Conservation (phyloP, 2,329 filamentous ascomycete species). For the Exophiala dermatitidis region DNA sequence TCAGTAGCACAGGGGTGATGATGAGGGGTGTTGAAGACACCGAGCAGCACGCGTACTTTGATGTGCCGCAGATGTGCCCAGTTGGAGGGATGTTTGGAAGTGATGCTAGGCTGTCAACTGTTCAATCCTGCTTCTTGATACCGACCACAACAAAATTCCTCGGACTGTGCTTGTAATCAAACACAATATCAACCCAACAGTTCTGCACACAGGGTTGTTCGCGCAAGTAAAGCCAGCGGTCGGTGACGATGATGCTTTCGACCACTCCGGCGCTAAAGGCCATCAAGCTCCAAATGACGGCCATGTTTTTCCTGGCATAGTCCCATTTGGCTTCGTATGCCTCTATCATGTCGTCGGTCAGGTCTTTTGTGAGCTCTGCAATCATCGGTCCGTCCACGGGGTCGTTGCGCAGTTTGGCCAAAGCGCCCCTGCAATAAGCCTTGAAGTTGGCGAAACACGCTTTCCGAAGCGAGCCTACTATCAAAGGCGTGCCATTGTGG, state of each 20-base stretch:
- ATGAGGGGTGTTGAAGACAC: too few relatives aligned
- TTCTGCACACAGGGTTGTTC: constrained; percentile 69
- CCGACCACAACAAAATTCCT: constrained; percentile 90
- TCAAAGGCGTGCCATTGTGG: constrained; percentile 61
- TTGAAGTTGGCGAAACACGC: constrained; percentile 67
- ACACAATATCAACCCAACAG: constrained; percentile 89
- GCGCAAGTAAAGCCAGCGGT: constrained; percentile 78
- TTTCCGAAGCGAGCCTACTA: constrained; percentile 79
- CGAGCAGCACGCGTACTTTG: too few relatives aligned
- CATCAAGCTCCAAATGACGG: constrained; percentile 89
- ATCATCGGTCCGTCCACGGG: constrained; percentile 56
- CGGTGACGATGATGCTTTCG: constrained; percentile 82
- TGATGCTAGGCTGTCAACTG: too few relatives aligned
- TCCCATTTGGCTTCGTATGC: constrained; percentile 60
- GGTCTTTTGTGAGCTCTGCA: constrained; percentile 54
- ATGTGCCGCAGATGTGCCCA: too few relatives aligned
- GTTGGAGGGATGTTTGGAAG: too few relatives aligned
- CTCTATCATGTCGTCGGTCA: constrained; percentile 69
- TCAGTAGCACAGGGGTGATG: too few relatives aligned
- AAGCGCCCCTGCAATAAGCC: constrained; percentile 71
- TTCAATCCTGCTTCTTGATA: constrained; percentile 55
- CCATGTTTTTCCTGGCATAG: constrained; percentile 68
- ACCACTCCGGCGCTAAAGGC: constrained; percentile 85
- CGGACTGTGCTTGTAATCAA: constrained; percentile 79
- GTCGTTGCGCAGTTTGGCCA: constrained; percentile 62